These are phyloP conservation scores for Lasiosphaeria ovina DNA, from an alignment of 495 filamentous ascomycete species.

Conservation along the genomic window DNA sequence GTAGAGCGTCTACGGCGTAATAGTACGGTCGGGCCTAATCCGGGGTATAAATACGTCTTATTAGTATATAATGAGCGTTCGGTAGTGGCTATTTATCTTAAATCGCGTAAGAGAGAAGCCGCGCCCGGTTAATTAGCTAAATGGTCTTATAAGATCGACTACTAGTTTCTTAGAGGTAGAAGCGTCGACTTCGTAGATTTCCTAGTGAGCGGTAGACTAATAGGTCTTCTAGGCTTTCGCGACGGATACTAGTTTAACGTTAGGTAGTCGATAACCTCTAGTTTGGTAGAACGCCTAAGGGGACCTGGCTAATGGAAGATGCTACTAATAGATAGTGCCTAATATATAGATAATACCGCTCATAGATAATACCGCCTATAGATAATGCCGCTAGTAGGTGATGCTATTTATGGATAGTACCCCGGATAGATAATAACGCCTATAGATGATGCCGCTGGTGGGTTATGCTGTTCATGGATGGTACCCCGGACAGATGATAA, in stretches of 20 bases:
- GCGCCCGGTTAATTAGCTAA: conserved; percentile 1
- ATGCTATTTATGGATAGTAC: too few relatives aligned
- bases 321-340: neutral
- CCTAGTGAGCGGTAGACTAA: neutral
- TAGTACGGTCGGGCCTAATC: neutral
- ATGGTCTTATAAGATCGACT: neutral
- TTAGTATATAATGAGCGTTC: neutral
- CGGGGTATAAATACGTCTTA: neutral
- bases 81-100: neutral
- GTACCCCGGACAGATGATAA: too few relatives aligned
- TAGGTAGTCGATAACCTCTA: neutral
- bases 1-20: neutral
- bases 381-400: neutral
- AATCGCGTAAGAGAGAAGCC: neutral
- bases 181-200: neutral
- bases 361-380: neutral
- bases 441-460: too few relatives aligned
- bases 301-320: neutral
- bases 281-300: neutral
- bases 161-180: neutral
- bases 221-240: neutral
- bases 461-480: too few relatives aligned
- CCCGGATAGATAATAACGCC: too few relatives aligned
- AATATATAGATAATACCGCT: neutral
- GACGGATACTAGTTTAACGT: neutral